Base-by-base conservation (phyloP, 768 basidiomycete species). In the Agrocybe pediades region DNA sequence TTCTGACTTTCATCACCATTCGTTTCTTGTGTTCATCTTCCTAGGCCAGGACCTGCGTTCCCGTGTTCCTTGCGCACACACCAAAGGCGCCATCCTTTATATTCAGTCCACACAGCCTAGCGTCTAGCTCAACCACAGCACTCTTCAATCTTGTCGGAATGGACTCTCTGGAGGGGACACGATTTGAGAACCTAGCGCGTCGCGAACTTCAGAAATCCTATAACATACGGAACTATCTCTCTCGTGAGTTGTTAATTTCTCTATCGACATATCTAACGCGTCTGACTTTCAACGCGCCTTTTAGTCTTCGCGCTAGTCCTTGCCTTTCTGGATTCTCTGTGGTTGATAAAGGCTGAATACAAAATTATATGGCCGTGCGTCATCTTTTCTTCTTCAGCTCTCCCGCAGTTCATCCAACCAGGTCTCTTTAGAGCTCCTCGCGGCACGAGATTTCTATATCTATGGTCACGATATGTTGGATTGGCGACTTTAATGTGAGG, bases 341-440 rank as follows among this genome's bases (percentile, higher is more conserved):
- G 33, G 33, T 36, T 36, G 3, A 15, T 36, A 4, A 36, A 36
- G 33, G 13, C 24, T 8, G 55, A 56, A 26, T 41, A 46, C 27
- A 33, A 25, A 1, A 36, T 51, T 7, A 47, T 56, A 15, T 56
- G 55, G 55, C 15, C 39, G 55, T 56, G 29, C 11, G 55, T 47
- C n/a, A 16, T 16, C 5, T 21, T 20, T 41, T 19, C n/a, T 16
- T 24, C 23, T 7, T 17, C 41, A 16, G 5, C 2, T 29, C n/a
- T 2, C 1, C 13, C 46, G 13, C 16, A 24, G 2, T 39, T 45
- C 13, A 19, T 45, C 20, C 9, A 29, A 33, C n/a, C 16, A 29
- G 19, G n/a, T n/a, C 16, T 17, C 11, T 8, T 29, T 7, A 40
- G 17, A 1, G 40, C 23, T 41, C 33, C 15, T 16, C 45, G 19